Conservation (phyloP, 139 green algal genomes). For the Micromonas pusilla region DNA sequence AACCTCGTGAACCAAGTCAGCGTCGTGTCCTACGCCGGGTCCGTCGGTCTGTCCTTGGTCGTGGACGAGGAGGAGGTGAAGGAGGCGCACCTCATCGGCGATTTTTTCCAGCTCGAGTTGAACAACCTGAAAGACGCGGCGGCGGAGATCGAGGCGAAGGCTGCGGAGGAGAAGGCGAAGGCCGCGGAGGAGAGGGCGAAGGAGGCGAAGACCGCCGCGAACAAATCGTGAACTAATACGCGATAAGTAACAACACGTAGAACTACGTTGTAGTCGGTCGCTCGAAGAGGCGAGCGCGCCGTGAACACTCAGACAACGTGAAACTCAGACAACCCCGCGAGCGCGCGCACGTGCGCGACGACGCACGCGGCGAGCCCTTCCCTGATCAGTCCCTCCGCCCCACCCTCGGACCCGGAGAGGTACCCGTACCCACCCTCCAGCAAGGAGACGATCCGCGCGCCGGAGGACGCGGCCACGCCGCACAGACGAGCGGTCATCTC, state of each 20-base stretch:
- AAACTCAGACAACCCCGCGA: background rate
- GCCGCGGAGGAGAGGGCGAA: too few species aligned
- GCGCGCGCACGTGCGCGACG: background rate
- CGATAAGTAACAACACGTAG: too few species aligned
- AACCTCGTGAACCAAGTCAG: constrained; percentile 20
- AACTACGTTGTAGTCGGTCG: too few species aligned
- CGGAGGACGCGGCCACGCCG: background rate
- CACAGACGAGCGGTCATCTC: background rate
- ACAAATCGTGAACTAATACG: too few species aligned
- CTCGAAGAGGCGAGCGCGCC: too few species aligned
- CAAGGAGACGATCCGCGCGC: background rate
- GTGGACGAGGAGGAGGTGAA: too few species aligned
- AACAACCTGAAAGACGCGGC: too few species aligned
- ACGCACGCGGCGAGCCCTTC: constrained; percentile 1
- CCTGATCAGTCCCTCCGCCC: background rate
- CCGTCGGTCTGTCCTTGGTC: background rate
- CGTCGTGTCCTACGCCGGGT: background rate
- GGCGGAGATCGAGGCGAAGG: too few species aligned
- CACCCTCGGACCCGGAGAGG: background rate
- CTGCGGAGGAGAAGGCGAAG: too few species aligned
- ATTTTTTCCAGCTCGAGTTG: too few species aligned
- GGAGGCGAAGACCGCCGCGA: too few species aligned
- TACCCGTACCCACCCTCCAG: constrained; percentile 23
- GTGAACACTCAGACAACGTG: background rate
- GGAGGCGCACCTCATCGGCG: too few species aligned